These are phyloP conservation scores for Chloromonas sp. DNA, from an alignment of 163 green algal species.

Conservation along the genomic window DNA sequence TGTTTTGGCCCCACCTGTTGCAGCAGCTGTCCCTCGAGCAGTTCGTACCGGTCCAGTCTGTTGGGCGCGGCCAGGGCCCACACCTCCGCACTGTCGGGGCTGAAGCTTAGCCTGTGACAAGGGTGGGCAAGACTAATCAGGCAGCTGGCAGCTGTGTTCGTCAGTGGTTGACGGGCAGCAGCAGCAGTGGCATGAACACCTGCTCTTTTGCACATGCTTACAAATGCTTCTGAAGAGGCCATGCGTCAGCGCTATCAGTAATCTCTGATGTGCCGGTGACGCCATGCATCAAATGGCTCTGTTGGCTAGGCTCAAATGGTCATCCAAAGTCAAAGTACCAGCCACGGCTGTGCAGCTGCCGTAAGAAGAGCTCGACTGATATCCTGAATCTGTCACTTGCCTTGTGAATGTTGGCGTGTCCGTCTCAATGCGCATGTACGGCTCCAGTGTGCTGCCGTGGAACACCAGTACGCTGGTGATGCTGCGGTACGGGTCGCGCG, in stretches of 20 bases:
- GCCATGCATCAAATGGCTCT: too few species aligned
- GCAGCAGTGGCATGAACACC: too few species aligned
- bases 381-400: not conserved
- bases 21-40: constrained; percentile 32
- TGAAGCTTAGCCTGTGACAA: constrained; percentile 40
- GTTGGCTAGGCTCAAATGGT: too few species aligned
- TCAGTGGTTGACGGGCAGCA: too few species aligned
- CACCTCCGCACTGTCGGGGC: constrained; percentile 25
- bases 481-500: constrained; percentile 20
- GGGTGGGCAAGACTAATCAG: too few species aligned
- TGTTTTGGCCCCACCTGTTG: constrained; percentile 18
- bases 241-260: too few species aligned
- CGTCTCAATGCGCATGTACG: constrained; percentile 49
- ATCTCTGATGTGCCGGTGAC: too few species aligned
- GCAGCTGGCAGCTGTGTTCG: too few species aligned
- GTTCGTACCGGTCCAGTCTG: constrained; percentile 35
- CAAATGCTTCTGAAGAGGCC: too few species aligned
- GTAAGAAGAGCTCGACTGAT: not conserved
- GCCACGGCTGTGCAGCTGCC: not conserved
- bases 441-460: constrained; percentile 39
- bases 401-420: constrained; percentile 26
- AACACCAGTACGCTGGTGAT: constrained; percentile 41
- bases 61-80: constrained; percentile 32
- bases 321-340: too few species aligned
- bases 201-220: too few species aligned